Evolutionary conservation across 495 filamentous ascomycete genomes (phyloP).

Genomic region (Saxophila tyrrhenica): DNA sequence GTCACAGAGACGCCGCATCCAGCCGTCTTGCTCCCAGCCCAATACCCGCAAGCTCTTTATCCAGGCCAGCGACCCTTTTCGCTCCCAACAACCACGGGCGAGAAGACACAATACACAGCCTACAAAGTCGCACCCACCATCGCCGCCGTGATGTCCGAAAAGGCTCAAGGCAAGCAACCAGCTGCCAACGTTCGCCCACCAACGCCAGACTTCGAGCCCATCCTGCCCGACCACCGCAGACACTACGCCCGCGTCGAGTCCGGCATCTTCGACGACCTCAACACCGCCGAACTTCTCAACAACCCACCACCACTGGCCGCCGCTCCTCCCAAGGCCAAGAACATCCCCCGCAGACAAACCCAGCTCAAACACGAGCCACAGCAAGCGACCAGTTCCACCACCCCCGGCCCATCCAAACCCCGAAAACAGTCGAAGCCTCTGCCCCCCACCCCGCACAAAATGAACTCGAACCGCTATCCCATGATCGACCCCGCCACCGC

Average conservation of each 20-base stretch:
- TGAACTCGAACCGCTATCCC: conserved; percentile 5
- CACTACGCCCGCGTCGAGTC: conserved; percentile 9
- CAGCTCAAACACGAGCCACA: not conserved
- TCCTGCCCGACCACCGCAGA: not conserved
- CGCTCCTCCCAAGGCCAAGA: not conserved
- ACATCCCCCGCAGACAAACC: not conserved
- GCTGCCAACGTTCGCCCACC: not conserved
- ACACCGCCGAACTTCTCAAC: not conserved
- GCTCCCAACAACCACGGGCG: not conserved
- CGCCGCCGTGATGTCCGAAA: not conserved
- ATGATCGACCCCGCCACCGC: not conserved
- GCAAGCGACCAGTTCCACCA: not conserved
- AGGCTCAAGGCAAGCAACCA: not conserved
- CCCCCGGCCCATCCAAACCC: not conserved
- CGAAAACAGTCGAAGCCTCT: not conserved
- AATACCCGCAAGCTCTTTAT: not conserved
- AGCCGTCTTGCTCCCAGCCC: not conserved
- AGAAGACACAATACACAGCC: not conserved
- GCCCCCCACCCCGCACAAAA: not conserved
- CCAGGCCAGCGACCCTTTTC: not conserved
- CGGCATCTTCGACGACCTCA: conserved; percentile 7
- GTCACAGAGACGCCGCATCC: not conserved
- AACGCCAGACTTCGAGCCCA: not conserved
- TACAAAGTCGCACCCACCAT: not conserved
- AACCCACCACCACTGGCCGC: not conserved